phyloP scores from a whole-genome alignment of 2,329 filamentous ascomycete species.

The Dissoconium aciculare region DNA sequence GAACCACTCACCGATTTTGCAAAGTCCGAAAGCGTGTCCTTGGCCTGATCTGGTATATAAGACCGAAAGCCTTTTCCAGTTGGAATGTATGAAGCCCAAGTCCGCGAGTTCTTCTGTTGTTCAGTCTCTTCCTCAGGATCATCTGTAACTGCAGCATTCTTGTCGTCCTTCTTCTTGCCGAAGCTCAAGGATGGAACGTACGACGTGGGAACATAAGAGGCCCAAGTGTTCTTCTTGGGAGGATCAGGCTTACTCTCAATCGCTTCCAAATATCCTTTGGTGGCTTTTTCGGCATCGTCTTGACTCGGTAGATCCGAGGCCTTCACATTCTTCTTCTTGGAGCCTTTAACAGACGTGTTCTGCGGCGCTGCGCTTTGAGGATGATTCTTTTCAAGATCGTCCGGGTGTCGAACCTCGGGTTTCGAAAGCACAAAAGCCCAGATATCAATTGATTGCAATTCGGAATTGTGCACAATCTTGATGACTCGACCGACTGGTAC shows the following conservation, averaged over 20 bases:
- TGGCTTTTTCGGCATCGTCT: constrained; percentile 23
- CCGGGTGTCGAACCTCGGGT: constrained; percentile 27
- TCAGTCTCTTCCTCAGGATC: constrained; percentile 16
- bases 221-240: constrained; percentile 20
- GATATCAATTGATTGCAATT: constrained; percentile 35
- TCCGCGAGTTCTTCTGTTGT: constrained; percentile 24
- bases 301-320: constrained; percentile 20
- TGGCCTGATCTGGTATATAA: constrained; percentile 32
- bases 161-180: constrained; percentile 13
- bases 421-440: constrained; percentile 35
- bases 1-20: constrained; percentile 22
- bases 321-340: constrained; percentile 18
- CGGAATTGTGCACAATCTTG: constrained; percentile 37
- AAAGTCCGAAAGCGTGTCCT: constrained; percentile 29
- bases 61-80: constrained; percentile 34
- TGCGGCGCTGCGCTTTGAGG: constrained; percentile 15
- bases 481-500: constrained; percentile 34
- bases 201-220: constrained; percentile 19
- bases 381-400: constrained; percentile 10
- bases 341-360: constrained; percentile 8
- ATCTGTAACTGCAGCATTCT: constrained; percentile 5
- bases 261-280: constrained; percentile 13
- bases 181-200: constrained; percentile 9
- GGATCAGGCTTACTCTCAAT: constrained; percentile 7
- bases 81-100: constrained; percentile 34